Evolutionary conservation across 2,329 filamentous ascomycete genomes (phyloP).

Genomic region (Fusarium dimerum): DNA sequence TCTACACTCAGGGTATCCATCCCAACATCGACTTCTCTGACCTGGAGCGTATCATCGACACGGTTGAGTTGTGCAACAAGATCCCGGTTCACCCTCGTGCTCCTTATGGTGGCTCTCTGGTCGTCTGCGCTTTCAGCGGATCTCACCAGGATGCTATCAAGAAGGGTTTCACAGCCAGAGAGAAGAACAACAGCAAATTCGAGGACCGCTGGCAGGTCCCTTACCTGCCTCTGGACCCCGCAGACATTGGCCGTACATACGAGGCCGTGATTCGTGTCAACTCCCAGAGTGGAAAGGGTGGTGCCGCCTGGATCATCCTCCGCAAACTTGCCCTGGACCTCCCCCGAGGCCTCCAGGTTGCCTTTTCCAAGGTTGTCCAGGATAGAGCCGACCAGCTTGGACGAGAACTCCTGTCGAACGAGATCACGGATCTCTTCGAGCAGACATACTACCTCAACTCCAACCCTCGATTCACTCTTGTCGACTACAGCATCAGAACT

Average conservation of each 20-base stretch:
- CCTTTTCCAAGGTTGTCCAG: slow-evolving; percentile 88
- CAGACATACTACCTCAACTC: slow-evolving; percentile 80
- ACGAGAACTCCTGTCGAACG: slow-evolving; percentile 78
- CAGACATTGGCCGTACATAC: slow-evolving; percentile 95
- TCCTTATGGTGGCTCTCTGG: slow-evolving; percentile 87
- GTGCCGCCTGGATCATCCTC: slow-evolving; percentile 91
- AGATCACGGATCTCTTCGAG: slow-evolving; percentile 89
- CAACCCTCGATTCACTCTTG: slow-evolving; percentile 80
- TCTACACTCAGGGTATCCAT: slow-evolving; percentile 90
- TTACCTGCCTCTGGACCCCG: slow-evolving; percentile 89
- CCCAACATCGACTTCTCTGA: slow-evolving; percentile 91
- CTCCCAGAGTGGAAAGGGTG: slow-evolving; percentile 93
- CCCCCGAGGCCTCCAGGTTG: slow-evolving; percentile 87
- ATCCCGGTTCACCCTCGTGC: slow-evolving; percentile 88
- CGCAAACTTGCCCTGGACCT: slow-evolving; percentile 88
- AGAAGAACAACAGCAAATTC: slow-evolving; percentile 56
- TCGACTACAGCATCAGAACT: slow-evolving; percentile 89
- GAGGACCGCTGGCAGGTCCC: slow-evolving; percentile 81
- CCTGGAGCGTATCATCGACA: slow-evolving; percentile 80
- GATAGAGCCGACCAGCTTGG: slow-evolving; percentile 75
- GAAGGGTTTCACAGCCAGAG: slow-evolving; percentile 78
- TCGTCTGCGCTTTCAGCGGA: slow-evolving; percentile 90
- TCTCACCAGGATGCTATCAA: slow-evolving; percentile 96
- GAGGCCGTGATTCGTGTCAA: slow-evolving; percentile 98
- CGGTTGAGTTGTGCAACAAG: slow-evolving; percentile 91